Conservation (phyloP, 23 red algal species). For the Gracilaria domingensis region DNA sequence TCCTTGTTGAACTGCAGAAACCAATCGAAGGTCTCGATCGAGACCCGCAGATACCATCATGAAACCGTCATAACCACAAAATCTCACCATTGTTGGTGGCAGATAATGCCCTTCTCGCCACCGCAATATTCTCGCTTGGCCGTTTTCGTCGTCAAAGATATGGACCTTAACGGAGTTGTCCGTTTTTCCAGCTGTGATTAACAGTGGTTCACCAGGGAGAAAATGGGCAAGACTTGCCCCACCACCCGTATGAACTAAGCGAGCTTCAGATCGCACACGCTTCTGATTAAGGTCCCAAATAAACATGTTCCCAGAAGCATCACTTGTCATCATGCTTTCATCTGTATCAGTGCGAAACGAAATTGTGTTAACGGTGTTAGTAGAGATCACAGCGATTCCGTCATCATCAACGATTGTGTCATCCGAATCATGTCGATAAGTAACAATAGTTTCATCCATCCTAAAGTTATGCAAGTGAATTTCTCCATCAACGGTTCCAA, state of each 20-base stretch:
- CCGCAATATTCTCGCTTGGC: conserved; percentile 77
- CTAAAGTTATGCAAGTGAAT: conserved; percentile 81
- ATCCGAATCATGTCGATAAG: conserved; percentile 49
- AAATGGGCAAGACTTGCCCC: conserved; percentile 66
- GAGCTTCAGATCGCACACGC: conserved; percentile 44
- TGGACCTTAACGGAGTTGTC: conserved; percentile 98
- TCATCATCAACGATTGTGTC: neutral
- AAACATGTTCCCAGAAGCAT: conserved; percentile 70
- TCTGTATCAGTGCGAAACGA: conserved; percentile 83
- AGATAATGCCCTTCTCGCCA: conserved; percentile 82
- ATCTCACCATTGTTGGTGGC: conserved; percentile 83
- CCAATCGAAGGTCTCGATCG: conserved; percentile 81
- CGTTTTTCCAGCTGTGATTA: conserved; percentile 78
- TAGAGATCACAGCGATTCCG: neutral
- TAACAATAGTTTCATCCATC: conserved; percentile 55
- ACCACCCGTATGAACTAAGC: conserved; percentile 78
- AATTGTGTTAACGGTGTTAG: conserved; percentile 52
- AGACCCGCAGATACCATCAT: conserved; percentile 90
- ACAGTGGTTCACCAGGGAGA: conserved; percentile 72
- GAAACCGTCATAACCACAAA: conserved; percentile 80
- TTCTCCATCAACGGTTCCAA: conserved; percentile 73
- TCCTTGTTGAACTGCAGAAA: conserved; percentile 77
- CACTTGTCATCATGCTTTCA: conserved; percentile 75
- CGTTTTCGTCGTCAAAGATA: conserved; percentile 72
- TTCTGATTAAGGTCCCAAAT: conserved; percentile 85